Base-by-base conservation (phyloP, 2,329 filamentous ascomycete species). In the Hymenoscyphus fraxineus region DNA sequence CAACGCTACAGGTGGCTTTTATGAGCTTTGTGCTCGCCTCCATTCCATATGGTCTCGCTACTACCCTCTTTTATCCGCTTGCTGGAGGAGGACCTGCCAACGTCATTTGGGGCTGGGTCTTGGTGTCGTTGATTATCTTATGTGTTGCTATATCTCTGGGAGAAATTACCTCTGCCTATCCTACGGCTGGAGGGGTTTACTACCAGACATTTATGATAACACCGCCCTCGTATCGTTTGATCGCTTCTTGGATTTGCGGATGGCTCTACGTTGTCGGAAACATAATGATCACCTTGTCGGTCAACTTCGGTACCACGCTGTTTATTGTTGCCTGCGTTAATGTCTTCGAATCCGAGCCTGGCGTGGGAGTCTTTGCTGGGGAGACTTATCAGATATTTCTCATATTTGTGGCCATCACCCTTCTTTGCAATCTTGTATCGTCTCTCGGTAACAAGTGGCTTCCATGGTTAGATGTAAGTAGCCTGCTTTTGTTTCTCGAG, bases 21-120 rank as follows among this genome's bases (percentile, higher is more conserved):
- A 90, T 90, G 88, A 89, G 87, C 66, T 92, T 91, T 73, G 88
- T 91, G 69, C 83, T 92, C 5, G 88, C 89, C 58, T 88, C 88
- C 2, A 89, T 91, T 66, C 89, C 89, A 10, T 92, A 91, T 76
- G 89, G 89, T 71, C 40, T 60, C 13, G 39, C 81, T 56, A 92
- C 89, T 1, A 91, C 88, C 7, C 76, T 91, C 69, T 82, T 82
- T 76, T 91, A 90, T 73, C 88, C 89, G 3, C 76, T 91, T 54
- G 79, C 84, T 64, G 85, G 85, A 67, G 88, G 88, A 65, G 88
- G 88, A 1, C 86, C 88, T 7, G 84, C 86, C 65, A 84, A 86
- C 73, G 86, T 91, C 72, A 87, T 92, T 74, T 91, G 88, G 88
- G 89, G 88, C 54, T 91, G 88, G 87, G 77, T 90, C 39, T 78